Base-by-base conservation (phyloP, 1,139 yeast species). In the Candida smagusa region DNA sequence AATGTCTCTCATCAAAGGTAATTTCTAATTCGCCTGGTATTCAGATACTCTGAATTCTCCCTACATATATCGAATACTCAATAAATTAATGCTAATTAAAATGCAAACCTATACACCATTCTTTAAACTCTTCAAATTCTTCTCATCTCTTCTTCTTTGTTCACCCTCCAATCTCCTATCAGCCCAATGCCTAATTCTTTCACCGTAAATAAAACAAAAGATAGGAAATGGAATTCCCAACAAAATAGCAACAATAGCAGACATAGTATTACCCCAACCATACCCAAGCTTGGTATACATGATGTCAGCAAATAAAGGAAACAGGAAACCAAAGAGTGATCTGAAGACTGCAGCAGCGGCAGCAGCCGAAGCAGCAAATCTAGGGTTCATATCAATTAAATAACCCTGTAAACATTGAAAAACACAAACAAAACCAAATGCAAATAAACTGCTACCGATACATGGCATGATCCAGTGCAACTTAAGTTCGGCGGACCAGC, bases 301-400 rank as follows among this genome's bases (percentile, higher is more conserved):
- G 31, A 58, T 52, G 27, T 53, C 48, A 7, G 75, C 75, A 48
- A 68, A 66, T 16, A 69, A 50, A 2, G 76, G 76, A 52, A 69
- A 68, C 35, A 60, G 52, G 43, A 68, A 68, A 4, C 74, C 76
- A 47, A 69, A 66, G 25, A 68, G 49, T 9, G 70, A 65, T 38
- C 75, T 52, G 50, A 68, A 69, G 31, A 70, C 58, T n/a, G 75
- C 74, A 1, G 74, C 74, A 1, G 75, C 74, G 2, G 74, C 74
- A 6, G 68, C 71, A 7, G 72, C 63, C 27, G 70, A 63, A 3
- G 75, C 74, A 0, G 74, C 72, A 40, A 59, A 67, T 34, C 68
- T 49, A 6, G 68, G 65, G 45, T 68, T 67, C 73, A 68, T 68
- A 41, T 70, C 74, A 37, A 70, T 69, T 48, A 70, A 59, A 43